Base-by-base conservation (phyloP, 192 early-diverging fungal genomes). In the Coemansia sp. region DNA sequence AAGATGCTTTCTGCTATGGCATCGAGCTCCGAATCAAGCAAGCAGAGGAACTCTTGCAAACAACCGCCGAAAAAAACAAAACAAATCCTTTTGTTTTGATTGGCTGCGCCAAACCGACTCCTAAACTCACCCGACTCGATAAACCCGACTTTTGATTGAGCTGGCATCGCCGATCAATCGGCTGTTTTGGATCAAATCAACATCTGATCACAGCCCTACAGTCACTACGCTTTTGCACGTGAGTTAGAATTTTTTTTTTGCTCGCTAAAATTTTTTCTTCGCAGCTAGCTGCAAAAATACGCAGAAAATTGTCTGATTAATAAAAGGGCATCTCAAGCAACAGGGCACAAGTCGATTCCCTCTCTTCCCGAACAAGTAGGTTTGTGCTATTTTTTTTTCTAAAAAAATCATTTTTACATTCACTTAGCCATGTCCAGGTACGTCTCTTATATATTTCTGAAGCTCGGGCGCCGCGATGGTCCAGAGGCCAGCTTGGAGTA, bases 341-440 rank as follows among this genome's bases (percentile, higher is more conserved):
- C 10, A 3, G 17, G 14, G 14, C 2, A 42, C 34, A 20, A 5
- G 0, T 38, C 56, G 62, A 8, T 50, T 74, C 72, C 57, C 68
- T 64, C 72, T 74, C 66, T 74, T 74, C 56, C 66, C 20, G 58
- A 56, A 36, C 62, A 25, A 17, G 7, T 45, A 63, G 50, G 61
- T 63, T 63, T 63, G 61, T 38, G 49, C 61, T 33, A n/a, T 52
- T 52, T 36, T 64, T 64, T 16, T 45, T 16, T 16, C 10, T 16
- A 45, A 45, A 45, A 45, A 64, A 52, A 48, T 30, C 33, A 38
- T 66, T 66, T 64, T 61, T 58, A 56, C 51, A 34, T 48, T 56
- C 64, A 64, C 33, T 64, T 68, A 69, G 67, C 49, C 58, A 74
- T 74, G 72, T 74, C 67, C 56, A 69, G 59, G 73, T 75, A 75